These are phyloP conservation scores for Ganoderma leucocontextum DNA, from an alignment of 1,284 basidiomycete genomes.

Conservation along the genomic window DNA sequence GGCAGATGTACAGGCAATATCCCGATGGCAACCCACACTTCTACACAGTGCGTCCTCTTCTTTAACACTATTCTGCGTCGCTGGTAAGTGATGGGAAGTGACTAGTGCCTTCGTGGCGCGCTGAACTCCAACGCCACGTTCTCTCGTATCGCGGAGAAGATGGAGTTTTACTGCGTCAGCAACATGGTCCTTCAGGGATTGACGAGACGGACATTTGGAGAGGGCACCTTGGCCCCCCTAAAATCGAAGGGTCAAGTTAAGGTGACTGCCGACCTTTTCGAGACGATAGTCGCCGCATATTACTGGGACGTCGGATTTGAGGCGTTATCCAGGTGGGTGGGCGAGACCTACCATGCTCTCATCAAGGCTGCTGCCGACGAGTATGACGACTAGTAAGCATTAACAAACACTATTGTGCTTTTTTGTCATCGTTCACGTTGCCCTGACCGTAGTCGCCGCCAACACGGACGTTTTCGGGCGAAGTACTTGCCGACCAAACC, in stretches of 20 bases:
- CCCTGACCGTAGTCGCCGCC: background rate
- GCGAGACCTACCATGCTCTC: conserved; percentile 37
- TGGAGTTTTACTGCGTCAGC: conserved; percentile 42
- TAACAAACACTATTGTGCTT: background rate
- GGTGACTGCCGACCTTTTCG: conserved; percentile 43
- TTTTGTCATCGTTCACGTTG: background rate
- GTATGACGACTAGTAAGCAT: conserved; percentile 30
- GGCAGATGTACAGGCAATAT: conserved; percentile 38
- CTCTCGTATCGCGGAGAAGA: conserved; percentile 42
- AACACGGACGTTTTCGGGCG: conserved; percentile 8
- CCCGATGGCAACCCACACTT: conserved; percentile 40
- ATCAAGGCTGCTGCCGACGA: conserved; percentile 31
- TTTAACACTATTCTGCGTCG: background rate
- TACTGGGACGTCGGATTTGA: conserved; percentile 41
- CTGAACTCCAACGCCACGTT: conserved; percentile 43
- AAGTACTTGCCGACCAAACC: background rate
- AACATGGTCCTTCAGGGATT: conserved; percentile 35
- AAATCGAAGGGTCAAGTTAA: conserved; percentile 36
- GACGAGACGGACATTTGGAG: conserved; percentile 38
- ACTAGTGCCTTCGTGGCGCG: conserved; percentile 36
- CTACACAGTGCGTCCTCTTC: conserved; percentile 41
- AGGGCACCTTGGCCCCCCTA: conserved; percentile 29
- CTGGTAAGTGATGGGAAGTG: conserved; percentile 12
- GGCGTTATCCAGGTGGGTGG: conserved; percentile 39
- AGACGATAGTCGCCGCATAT: conserved; percentile 43